phyloP scores from a whole-genome alignment of 257 asterid species.

The Voacanga thouarsii region DNA sequence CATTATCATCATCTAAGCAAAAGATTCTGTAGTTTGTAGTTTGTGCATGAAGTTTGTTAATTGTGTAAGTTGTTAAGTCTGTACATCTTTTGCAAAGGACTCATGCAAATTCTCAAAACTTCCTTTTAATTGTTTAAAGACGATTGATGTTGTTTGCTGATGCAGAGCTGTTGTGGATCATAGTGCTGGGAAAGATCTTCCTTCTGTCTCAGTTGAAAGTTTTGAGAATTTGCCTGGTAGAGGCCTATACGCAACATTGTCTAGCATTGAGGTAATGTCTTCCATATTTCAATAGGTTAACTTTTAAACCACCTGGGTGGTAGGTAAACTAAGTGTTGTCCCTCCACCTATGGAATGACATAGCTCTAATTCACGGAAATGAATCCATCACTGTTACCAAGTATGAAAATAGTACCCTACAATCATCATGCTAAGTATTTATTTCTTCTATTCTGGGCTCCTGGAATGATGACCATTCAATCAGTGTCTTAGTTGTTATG shows the following conservation, averaged over 20 bases:
- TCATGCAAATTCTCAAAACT: background rate
- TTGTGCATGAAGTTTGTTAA: background rate
- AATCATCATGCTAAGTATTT: background rate
- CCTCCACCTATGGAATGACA: background rate
- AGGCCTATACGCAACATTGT: conserved; percentile 84
- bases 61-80: background rate
- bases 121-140: background rate
- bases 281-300: background rate
- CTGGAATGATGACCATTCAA: background rate
- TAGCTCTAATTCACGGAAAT: background rate
- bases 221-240: conserved; percentile 96
- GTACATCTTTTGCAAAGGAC: background rate
- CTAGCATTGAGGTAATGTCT: conserved; percentile 68
- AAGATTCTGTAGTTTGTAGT: background rate
- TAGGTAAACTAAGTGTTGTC: background rate
- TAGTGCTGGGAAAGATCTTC: conserved; percentile 90
- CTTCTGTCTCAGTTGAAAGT: conserved; percentile 80
- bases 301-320: too few relatives aligned
- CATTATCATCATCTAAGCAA: background rate
- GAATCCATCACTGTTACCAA: background rate
- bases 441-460: background rate
- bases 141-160: conserved; percentile 15
- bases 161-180: conserved; percentile 96
- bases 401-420: background rate
- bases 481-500: background rate